Base-by-base conservation (phyloP, 2,329 filamentous ascomycete species). In the Chaetomium globosum region DNA sequence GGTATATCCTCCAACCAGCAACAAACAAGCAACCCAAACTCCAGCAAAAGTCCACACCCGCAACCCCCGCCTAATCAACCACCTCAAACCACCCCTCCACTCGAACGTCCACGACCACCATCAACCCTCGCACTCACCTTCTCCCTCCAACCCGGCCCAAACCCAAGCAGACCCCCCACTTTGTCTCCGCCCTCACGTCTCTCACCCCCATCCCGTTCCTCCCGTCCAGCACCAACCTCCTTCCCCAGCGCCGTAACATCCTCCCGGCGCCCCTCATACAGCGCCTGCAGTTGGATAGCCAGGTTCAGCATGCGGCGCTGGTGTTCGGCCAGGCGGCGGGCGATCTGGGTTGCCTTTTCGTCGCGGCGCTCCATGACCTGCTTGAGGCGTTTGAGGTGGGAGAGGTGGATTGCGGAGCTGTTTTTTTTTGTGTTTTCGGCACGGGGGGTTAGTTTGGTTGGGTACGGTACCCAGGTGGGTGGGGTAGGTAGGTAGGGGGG, bases 301-400 rank as follows among this genome's bases (percentile, higher is more conserved):
- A 70, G 61, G 33, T 71, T 71, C 16, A 68, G 39, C 65, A 67
- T 65, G 46, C 68, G 36, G 39, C 60, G 62, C 59, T 65, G 71
- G 59, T 69, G 58, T 46, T 70, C 68, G 48, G 36, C 63, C 46
- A 72, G 60, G 52, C 59, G 65, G 19, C 61, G 61, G 39, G 63
- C 56, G 28, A 72, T 71, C 19, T 61, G 53, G 19, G 30, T 43
- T 30, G 58, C 59, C 51, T 59, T 67, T 23, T 58, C 55, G 51
- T 70, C 70, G 56, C 69, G 70, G 28, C 39, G 63, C 26, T 69
- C 61, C n/a, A 70, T 36, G 46, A 67, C 68, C 19, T 65, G 59
- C 4, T 65, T 57, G 52, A 71, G 69, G 9, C 54, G 55, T 3
- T 52, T 51, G 39, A 71, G 61, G 46, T 56, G 65, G 39, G 64